Percentiles rank a stretch among this genome's conserved stretches.
Evolutionary conservation across 306 rosid species (phyloP).

Genomic region (Malus orientalis): DNA sequence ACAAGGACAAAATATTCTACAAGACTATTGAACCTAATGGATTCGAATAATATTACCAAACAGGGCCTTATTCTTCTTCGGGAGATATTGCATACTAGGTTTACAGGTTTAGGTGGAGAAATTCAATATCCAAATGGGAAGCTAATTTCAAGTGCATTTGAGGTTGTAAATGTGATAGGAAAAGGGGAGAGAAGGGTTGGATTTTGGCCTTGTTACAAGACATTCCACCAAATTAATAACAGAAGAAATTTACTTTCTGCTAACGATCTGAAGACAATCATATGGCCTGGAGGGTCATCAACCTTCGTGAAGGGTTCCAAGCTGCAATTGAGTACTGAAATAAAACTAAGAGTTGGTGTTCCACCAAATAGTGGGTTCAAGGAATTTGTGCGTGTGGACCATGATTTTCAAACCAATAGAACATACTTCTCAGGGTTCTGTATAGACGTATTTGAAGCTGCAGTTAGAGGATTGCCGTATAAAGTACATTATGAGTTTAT

Average conservation of each 20-base stretch:
- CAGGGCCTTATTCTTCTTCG: not conserved
- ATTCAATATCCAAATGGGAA: not conserved
- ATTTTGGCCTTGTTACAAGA: not conserved
- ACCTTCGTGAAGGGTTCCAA: not conserved
- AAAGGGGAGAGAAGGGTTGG: conserved; percentile 10
- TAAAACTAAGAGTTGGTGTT: conserved; percentile 7
- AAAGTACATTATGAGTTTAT: not conserved
- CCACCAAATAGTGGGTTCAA: not conserved
- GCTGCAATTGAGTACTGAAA: not conserved
- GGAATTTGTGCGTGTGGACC: not conserved
- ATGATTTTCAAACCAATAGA: not conserved
- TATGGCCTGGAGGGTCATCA: conserved; percentile 23
- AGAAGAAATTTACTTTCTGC: not conserved
- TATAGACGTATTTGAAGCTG: conserved; percentile 10
- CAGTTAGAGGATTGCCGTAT: not conserved
- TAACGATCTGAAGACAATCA: not conserved
- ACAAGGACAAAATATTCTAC: not conserved
- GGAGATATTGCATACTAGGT: not conserved
- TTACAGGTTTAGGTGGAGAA: conserved; percentile 13
- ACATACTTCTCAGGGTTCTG: conserved; percentile 1
- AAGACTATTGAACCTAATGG: not conserved
- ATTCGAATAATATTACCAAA: not conserved
- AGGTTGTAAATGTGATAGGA: conserved; percentile 15
- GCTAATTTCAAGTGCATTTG: not conserved
- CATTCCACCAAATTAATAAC: not conserved